Percentiles rank a stretch among this genome's conserved stretches.
Evolutionary conservation across 2,329 filamentous ascomycete species (phyloP).

Genomic region (Microcera coccophila): DNA sequence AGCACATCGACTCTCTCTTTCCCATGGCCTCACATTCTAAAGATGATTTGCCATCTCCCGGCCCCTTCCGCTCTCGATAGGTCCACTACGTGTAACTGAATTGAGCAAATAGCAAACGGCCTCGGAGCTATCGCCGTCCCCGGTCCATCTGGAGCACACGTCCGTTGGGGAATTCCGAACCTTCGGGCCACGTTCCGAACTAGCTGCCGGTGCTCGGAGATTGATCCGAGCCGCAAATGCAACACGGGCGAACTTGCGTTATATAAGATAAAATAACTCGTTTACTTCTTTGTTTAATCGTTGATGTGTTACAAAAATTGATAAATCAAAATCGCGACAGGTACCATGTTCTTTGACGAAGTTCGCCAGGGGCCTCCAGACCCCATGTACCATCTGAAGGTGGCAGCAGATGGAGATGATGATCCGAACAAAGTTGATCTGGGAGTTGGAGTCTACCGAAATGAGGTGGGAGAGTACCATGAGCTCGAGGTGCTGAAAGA

Average conservation of each 20-base stretch:
- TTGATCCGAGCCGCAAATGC: too few species aligned
- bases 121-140: too few species aligned
- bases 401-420: conserved; percentile 27
- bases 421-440: conserved; percentile 33
- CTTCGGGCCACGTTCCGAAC: neutral
- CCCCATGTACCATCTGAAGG: conserved; percentile 33
- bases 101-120: too few species aligned
- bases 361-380: conserved; percentile 28
- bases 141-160: too few species aligned
- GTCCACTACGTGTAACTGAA: too few species aligned
- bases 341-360: conserved; percentile 22
- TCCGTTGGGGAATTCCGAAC: neutral
- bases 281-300: neutral
- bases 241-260: neutral
- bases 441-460: conserved; percentile 36
- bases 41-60: too few species aligned
- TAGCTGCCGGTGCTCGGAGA: too few species aligned
- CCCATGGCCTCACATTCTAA: too few species aligned
- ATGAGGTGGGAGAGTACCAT: conserved; percentile 30
- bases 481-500: conserved; percentile 27
- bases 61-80: too few species aligned
- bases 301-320: neutral
- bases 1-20: too few species aligned
- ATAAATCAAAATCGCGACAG: neutral
- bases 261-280: neutral